Evolutionary conservation across 2,329 filamentous ascomycete genomes (phyloP).

Genomic region (Fusarium sp.): DNA sequence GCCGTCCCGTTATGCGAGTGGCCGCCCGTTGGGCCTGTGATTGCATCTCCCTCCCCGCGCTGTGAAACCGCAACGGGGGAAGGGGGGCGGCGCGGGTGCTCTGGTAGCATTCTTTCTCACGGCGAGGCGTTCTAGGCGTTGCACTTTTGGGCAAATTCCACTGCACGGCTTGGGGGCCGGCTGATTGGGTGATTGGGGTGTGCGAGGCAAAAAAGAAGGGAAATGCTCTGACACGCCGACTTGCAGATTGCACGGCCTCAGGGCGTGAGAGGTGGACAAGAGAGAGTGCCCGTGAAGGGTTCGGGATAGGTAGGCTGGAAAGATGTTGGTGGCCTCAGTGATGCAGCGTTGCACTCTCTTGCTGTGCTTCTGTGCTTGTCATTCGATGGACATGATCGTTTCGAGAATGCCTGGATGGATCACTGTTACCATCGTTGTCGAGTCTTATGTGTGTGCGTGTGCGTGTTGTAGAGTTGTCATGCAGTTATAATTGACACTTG

Average conservation of each 20-base stretch:
- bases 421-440: not conserved
- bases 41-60: not conserved
- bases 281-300: not conserved
- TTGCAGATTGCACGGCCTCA: conserved; percentile 26
- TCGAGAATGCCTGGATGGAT: not conserved
- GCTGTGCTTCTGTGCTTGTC: not conserved
- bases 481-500: not conserved
- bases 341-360: not conserved
- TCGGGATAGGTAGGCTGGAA: conserved; percentile 2
- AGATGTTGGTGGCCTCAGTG: conserved; percentile 22
- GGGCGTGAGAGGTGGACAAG: conserved; percentile 25
- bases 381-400: not conserved
- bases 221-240: conserved; percentile 29
- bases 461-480: not conserved
- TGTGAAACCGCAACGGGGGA: conserved; percentile 14
- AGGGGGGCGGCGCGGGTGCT: not conserved
- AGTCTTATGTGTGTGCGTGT: not conserved
- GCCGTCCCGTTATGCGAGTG: not conserved
- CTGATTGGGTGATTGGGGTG: conserved; percentile 14
- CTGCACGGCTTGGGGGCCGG: not conserved
- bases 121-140: conserved; percentile 26
- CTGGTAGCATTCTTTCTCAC: conserved; percentile 4
- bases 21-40: not conserved
- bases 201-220: not conserved
- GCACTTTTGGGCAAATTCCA: not conserved